Conservation (phyloP, 495 filamentous ascomycete species). For the Gamarada debralockiae region DNA sequence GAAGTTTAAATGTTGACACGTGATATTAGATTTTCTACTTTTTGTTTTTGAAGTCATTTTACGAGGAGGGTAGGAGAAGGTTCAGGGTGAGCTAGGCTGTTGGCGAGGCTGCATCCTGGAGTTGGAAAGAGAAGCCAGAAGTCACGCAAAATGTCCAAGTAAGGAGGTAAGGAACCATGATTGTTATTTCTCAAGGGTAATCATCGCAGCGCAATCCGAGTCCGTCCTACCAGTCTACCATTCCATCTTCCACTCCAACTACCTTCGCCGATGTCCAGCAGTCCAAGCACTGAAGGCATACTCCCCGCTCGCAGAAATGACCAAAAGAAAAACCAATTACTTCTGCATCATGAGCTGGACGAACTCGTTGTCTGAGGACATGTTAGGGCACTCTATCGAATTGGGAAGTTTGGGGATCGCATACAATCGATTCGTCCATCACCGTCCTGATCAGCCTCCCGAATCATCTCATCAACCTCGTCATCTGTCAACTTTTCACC, state of each 20-base stretch:
- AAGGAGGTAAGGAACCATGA: background rate
- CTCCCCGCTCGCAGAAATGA: background rate
- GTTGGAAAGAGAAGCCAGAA: too few relatives aligned
- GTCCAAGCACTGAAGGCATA: background rate
- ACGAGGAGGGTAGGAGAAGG: too few relatives aligned
- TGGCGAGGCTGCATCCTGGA: too few relatives aligned
- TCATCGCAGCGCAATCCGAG: constrained; percentile 16
- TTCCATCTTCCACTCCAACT: background rate
- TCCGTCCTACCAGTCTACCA: background rate
- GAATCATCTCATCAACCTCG: constrained; percentile 99
- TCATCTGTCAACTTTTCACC: constrained; percentile 99
- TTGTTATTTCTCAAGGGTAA: constrained; percentile 22
- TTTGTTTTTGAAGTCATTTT: too few relatives aligned
- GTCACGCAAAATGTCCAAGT: too few relatives aligned
- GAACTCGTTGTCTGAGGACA: constrained; percentile 87
- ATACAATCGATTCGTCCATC: constrained; percentile 94
- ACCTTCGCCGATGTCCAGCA: constrained; percentile 5
- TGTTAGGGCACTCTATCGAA: background rate
- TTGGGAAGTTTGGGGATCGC: constrained; percentile 16
- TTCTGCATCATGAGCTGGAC: constrained; percentile 99
- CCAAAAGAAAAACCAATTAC: constrained; percentile 47
- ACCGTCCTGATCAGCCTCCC: constrained; percentile 98
- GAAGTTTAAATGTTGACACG: background rate
- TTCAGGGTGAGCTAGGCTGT: too few relatives aligned
- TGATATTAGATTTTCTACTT: background rate